Evolutionary conservation across 768 basidiomycete species (phyloP).

Genomic region (Porphyrellus cyaneotinctus): DNA sequence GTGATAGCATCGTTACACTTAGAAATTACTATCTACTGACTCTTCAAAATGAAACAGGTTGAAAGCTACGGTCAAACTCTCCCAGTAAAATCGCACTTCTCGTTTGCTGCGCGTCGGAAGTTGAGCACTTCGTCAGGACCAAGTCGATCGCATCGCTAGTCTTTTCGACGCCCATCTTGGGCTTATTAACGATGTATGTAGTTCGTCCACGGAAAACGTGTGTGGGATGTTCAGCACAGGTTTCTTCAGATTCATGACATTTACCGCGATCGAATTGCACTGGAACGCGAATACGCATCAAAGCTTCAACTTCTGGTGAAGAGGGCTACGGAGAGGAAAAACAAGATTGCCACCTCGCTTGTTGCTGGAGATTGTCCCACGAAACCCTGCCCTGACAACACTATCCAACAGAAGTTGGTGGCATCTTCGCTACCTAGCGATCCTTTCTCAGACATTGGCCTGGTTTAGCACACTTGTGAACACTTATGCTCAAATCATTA

Average conservation of each 20-base stretch:
- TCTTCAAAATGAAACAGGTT: conserved; percentile 13
- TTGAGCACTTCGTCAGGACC: conserved; percentile 48
- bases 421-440: neutral
- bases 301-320: conserved; percentile 64
- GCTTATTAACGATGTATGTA: conserved; percentile 58
- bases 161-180: conserved; percentile 64
- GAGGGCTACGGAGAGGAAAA: conserved; percentile 70
- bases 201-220: neutral
- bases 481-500: conserved; percentile 67
- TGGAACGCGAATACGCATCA: conserved; percentile 77
- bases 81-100: conserved; percentile 40
- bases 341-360: conserved; percentile 48
- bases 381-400: conserved; percentile 52
- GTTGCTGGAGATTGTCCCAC: conserved; percentile 68
- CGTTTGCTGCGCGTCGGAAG: neutral
- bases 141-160: conserved; percentile 58
- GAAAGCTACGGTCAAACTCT: conserved; percentile 48
- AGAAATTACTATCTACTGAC: neutral
- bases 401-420: conserved; percentile 53
- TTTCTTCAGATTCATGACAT: conserved; percentile 62
- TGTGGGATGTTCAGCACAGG: neutral
- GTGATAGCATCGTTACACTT: neutral
- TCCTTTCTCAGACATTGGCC: conserved; percentile 13
- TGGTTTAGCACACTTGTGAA: conserved; percentile 59
- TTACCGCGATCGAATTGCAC: conserved; percentile 56